These are phyloP conservation scores for Xerocomus brunneocitrinus DNA, from an alignment of 768 basidiomycete genomes.

Conservation along the genomic window DNA sequence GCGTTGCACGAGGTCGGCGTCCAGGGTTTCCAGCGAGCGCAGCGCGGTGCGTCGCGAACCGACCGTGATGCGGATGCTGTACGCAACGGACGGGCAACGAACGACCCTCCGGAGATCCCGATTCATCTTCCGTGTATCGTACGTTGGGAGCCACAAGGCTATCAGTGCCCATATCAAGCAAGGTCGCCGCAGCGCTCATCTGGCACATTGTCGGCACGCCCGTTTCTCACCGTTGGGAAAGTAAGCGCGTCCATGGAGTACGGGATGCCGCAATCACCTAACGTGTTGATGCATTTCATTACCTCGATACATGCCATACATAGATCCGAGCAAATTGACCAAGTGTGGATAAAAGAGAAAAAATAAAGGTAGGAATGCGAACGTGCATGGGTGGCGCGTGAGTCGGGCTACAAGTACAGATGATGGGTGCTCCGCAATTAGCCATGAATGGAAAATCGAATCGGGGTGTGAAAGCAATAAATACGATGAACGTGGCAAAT, in stretches of 20 bases:
- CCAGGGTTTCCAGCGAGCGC: not conserved
- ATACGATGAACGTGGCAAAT: constrained; percentile 12
- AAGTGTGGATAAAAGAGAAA: not conserved
- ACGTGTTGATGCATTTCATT: constrained; percentile 4
- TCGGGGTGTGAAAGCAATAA: constrained; percentile 10
- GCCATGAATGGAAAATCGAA: constrained; percentile 7
- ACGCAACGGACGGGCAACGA: not conserved
- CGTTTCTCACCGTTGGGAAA: not conserved
- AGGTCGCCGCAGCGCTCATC: not conserved
- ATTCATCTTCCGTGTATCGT: not conserved
- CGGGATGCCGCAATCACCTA: constrained; percentile 1
- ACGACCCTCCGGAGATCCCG: not conserved
- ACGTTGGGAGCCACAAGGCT: not conserved
- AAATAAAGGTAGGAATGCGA: not conserved
- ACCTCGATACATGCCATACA: constrained; percentile 9
- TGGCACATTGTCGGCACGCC: not conserved
- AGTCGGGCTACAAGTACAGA: constrained; percentile 20
- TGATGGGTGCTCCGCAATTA: constrained; percentile 14
- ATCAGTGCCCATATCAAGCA: not conserved
- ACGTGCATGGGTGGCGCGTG: constrained; percentile 10
- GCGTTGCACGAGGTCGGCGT: not conserved
- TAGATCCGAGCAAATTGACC: constrained; percentile 22
- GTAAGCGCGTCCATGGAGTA: not conserved
- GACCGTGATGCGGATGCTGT: not conserved
- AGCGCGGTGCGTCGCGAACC: not conserved